Evolutionary conservation across 768 basidiomycete genomes (phyloP), one percentile per base, ranked within the genome.

Genomic region (Lactifluus pinguis): DNA sequence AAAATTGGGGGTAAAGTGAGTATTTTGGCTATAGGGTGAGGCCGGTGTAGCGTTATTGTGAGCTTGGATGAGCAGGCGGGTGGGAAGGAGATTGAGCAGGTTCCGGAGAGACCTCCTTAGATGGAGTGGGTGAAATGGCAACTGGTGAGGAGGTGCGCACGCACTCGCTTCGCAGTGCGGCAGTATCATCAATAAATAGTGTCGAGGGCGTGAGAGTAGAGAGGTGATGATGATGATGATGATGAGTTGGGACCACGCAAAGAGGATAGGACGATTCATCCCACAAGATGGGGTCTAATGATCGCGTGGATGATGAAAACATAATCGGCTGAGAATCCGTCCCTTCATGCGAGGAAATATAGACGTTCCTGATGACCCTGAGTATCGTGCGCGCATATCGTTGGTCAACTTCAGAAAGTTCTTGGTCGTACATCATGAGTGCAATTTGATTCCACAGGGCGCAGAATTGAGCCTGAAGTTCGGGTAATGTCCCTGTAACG

Each of bases 281-380:
- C 58, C 54, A 64, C 44, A 59, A 25, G 34, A 55, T 32, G n/a
- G 64, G 63, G 21, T 66, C 56, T 21, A 52, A 38, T 47, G 50
- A 56, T 29, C 38, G 57, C 48, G 53, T 65, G 25, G 65, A 65
- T 2, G 45, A 50, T 2, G 65, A 53, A 49, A 62, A 62, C 7
- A 51, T 57, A 8, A 48, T 53, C 39, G 61, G 61, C 10, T 25
- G 38, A 2, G 61, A 57, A 47, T 54, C 61, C 21, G 61, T 62
- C 39, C 61, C 61, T 25, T 57, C n/a, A n/a, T 62, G 61, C 32
- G 58, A n/a, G 19, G 61, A 41, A 17, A 62, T 48, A 19, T 62
- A 62, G 9, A 62, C 57, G 21, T 32, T 49, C 47, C 61, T 56
- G 19, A 58, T 58, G 49, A 58, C 52, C 51, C 56, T 53, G 44